A percentile compares a stretch with the other conserved stretches of the same genome.
These are phyloP conservation scores for Diaporthe caulivora DNA, from an alignment of 2,329 filamentous ascomycete species.

Conservation along the genomic window DNA sequence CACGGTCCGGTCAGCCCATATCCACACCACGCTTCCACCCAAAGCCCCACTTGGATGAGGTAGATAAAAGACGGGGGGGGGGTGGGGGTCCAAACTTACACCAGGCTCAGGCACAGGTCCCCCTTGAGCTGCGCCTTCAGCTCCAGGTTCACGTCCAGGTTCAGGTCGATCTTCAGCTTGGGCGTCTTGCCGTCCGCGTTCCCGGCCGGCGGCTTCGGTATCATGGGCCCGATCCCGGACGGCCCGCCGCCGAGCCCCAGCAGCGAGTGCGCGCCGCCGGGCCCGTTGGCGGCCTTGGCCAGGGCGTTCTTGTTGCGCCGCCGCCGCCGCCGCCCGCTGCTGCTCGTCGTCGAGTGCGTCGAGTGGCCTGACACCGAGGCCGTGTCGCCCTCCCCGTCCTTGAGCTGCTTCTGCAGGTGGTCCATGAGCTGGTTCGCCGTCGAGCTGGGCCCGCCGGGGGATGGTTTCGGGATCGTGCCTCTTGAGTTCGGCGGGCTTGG, in stretches of 20 bases:
- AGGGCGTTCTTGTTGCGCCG: constrained; percentile 31
- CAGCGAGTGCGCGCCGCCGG: neutral
- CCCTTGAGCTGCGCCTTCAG: constrained; percentile 85
- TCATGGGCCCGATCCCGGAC: constrained; percentile 5
- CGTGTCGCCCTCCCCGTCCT: constrained; percentile 25
- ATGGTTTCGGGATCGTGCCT: constrained; percentile 21
- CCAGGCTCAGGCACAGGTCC: constrained; percentile 77
- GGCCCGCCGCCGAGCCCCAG: neutral
- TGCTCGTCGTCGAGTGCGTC: constrained; percentile 26
- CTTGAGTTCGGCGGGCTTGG: constrained; percentile 16
- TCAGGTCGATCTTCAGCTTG: constrained; percentile 54
- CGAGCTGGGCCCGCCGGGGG: constrained; percentile 15
- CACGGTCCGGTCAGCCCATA: constrained; percentile 24
- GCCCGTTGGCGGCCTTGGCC: neutral
- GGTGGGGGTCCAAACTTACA: constrained; percentile 61
- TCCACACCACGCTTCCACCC: neutral
- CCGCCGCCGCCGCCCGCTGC: constrained; percentile 32
- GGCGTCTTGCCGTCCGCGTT: constrained; percentile 43
- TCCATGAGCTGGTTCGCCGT: constrained; percentile 23
- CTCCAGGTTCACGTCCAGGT: constrained; percentile 82
- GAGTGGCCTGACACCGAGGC: constrained; percentile 20
- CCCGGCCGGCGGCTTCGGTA: neutral
- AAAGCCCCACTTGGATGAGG: neutral
- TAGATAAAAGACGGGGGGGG: neutral
- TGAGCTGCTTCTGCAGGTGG: constrained; percentile 29